These are phyloP conservation scores for Quercus variabilis DNA, from an alignment of 306 rosid species.

Conservation along the genomic window DNA sequence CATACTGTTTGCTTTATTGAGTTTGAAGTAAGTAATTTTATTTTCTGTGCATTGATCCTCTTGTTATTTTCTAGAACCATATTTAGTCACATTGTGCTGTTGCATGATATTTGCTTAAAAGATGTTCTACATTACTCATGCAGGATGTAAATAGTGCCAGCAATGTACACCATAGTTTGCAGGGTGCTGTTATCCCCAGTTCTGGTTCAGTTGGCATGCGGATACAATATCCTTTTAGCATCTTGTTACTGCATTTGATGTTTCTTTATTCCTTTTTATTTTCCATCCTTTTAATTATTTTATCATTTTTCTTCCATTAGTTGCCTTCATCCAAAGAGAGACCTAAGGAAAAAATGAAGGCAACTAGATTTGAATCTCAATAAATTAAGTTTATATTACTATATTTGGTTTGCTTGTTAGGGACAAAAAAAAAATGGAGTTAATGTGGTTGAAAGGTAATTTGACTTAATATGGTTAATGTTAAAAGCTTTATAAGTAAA, in stretches of 20 bases:
- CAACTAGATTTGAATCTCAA: not conserved
- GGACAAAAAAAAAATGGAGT: no score
- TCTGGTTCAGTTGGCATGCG: constrained; percentile 99
- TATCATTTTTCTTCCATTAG: not conserved
- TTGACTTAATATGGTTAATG: not conserved
- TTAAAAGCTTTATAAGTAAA: not conserved
- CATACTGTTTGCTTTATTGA: constrained; percentile 99
- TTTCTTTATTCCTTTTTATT: not conserved
- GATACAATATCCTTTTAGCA: constrained; percentile 89
- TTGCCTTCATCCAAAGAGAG: not conserved
- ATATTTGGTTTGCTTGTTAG: not conserved
- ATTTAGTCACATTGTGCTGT: constrained; percentile 8
- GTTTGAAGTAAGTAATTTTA: constrained; percentile 74
- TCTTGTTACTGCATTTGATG: constrained; percentile 7
- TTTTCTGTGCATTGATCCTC: not conserved
- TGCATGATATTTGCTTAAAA: not conserved
- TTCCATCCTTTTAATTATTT: not conserved
- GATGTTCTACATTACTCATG: constrained; percentile 16
- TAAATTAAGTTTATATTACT: not conserved
- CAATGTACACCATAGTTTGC: constrained; percentile 85
- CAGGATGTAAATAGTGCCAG: constrained; percentile 95
- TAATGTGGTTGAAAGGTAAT: not conserved
- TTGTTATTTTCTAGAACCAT: constrained; percentile 5
- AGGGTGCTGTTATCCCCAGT: constrained; percentile 98
- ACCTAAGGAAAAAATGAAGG: not conserved